These are phyloP conservation scores for Vachellia pachyceras DNA, from an alignment of 306 rosid genomes.

Conservation along the genomic window DNA sequence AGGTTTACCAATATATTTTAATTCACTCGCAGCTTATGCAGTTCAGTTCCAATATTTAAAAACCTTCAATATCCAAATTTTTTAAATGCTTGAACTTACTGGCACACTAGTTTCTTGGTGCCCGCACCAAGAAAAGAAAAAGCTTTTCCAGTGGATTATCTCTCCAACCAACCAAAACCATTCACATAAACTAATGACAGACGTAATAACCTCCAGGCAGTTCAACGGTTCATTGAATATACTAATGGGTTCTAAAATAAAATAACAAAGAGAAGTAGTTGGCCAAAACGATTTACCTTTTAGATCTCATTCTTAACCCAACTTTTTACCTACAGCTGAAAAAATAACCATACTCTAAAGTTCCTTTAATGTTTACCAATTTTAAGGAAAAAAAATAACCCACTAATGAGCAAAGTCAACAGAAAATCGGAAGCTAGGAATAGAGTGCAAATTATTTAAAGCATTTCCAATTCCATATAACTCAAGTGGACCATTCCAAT, in stretches of 20 bases:
- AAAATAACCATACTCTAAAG: too few species aligned
- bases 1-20: too few species aligned
- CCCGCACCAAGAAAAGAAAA: background rate
- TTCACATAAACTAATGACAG: background rate
- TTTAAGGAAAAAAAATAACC: background rate
- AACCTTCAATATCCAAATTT: background rate
- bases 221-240: constrained; percentile 32
- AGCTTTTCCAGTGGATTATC: background rate
- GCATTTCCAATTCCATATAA: background rate
- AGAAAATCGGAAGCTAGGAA: background rate
- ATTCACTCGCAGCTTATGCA: too few species aligned
- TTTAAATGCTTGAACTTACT: background rate
- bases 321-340: background rate
- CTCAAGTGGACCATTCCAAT: constrained; percentile 5
- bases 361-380: too few species aligned
- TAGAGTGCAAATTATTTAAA: background rate
- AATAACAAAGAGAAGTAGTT: background rate
- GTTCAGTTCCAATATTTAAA: background rate
- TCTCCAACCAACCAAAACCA: background rate
- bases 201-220: constrained; percentile 1
- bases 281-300: background rate
- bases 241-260: background rate
- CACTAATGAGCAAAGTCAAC: background rate
- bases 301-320: background rate
- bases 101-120: background rate